Conservation (phyloP, 2,329 filamentous ascomycete genomes). For the Fusarium sp. region DNA sequence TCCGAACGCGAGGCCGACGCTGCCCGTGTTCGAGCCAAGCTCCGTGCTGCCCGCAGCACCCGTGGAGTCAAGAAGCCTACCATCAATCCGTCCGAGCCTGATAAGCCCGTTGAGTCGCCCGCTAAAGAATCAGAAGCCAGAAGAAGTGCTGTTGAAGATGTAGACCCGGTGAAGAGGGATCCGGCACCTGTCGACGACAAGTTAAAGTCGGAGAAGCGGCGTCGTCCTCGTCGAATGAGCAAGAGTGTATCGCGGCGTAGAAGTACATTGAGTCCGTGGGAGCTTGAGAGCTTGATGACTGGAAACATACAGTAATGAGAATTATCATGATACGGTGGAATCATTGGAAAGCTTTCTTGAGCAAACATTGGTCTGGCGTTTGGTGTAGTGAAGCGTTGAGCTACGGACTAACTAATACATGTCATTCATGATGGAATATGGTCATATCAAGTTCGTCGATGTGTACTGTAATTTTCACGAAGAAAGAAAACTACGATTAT, state of each 20-base stretch:
- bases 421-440: conserved; percentile 6
- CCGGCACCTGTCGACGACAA: conserved; percentile 29
- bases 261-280: conserved; percentile 79
- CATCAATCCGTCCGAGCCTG: conserved; percentile 35
- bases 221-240: conserved; percentile 62
- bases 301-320: conserved; percentile 55
- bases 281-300: conserved; percentile 71
- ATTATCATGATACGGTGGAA: conserved; percentile 31
- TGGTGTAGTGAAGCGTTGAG: conserved; percentile 31
- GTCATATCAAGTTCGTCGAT: background rate
- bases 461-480: background rate
- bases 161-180: conserved; percentile 51
- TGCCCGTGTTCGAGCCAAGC: conserved; percentile 68
- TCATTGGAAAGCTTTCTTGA: conserved; percentile 29
- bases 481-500: no score
- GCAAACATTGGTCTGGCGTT: conserved; percentile 36
- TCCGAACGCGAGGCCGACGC: conserved; percentile 71
- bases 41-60: conserved; percentile 61
- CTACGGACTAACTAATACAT: conserved; percentile 25
- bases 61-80: conserved; percentile 48
- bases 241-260: conserved; percentile 70
- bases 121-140: conserved; percentile 14
- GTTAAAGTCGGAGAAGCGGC: conserved; percentile 54
- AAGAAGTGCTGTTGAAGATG: conserved; percentile 35
- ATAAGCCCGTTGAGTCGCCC: conserved; percentile 14